A percentile compares a stretch with the other conserved stretches of the same genome.
These are phyloP conservation scores for Paracorniculantispora psalliotae DNA, from an alignment of 2,329 filamentous ascomycete genomes.

Conservation along the genomic window DNA sequence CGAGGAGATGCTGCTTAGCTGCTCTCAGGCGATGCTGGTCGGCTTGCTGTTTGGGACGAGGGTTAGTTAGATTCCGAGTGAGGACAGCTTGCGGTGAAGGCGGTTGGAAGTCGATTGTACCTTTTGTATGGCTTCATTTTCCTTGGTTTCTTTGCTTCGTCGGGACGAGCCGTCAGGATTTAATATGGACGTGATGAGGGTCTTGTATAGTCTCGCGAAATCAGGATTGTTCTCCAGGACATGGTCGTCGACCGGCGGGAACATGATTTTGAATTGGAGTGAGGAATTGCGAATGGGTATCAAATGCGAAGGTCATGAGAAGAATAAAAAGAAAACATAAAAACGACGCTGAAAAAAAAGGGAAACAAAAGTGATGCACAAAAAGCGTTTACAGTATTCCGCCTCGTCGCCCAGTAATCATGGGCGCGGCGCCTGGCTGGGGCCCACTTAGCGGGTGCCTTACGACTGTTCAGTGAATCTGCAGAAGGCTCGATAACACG, in stretches of 20 bases:
- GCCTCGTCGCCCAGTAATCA: too few relatives aligned
- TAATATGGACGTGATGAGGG: constrained; percentile 47
- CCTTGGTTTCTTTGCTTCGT: constrained; percentile 43
- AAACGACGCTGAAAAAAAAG: background rate
- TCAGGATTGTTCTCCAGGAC: constrained; percentile 53
- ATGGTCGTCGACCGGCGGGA: constrained; percentile 52
- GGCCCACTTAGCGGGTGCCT: too few relatives aligned
- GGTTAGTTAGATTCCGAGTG: background rate
- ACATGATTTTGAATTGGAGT: constrained; percentile 33
- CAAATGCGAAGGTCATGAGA: background rate
- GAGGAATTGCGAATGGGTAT: background rate
- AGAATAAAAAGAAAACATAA: background rate
- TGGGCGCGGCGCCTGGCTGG: too few relatives aligned
- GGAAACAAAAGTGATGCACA: background rate
- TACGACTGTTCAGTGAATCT: too few relatives aligned
- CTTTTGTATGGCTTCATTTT: constrained; percentile 44
- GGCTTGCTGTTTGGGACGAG: constrained; percentile 38
- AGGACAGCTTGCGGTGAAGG: background rate
- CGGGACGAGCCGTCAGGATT: constrained; percentile 55
- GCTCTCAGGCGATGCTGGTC: constrained; percentile 41
- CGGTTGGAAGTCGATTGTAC: constrained; percentile 30
- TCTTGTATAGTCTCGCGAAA: constrained; percentile 53
- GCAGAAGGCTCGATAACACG: too few relatives aligned
- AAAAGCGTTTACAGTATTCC: background rate
- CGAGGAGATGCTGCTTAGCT: constrained; percentile 48